Base-by-base conservation (phyloP, 805 yeast species). In the Kluyveromyces aestuarii region DNA sequence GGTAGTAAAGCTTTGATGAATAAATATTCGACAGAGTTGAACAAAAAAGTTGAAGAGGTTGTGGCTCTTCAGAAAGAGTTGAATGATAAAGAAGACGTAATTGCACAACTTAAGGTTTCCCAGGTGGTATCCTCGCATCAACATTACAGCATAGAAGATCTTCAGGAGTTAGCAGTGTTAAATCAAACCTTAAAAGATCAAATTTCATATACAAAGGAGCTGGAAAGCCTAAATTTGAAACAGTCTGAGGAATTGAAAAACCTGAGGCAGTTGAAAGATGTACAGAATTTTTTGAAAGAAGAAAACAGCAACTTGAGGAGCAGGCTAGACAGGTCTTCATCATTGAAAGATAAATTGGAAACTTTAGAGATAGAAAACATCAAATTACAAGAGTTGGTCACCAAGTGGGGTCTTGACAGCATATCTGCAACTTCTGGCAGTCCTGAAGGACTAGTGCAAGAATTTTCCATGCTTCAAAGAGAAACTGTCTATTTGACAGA, bases 201-300 rank as follows among this genome's bases (percentile, higher is more conserved):
- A 56, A 55, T 76, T 38, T 61, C 67, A 25, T 71, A 75, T 52
- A 62, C 76, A 41, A 66, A 72, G 54, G 72, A 70, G 40, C 56
- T 75, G 50, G 87, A 82, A 52, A 68, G 71, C 6, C 74, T 76
- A 52, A 76, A 78, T 51, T 66, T 80, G 46, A 67, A 72, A 8
- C 80, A 82, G 57, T 67, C 78, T 19, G 75, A 72, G 50, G 74
- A 78, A 38, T 71, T 83, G 49, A 73, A 73, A 52, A 67, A 70
- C 9, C 66, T 79, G 21, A 76, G 76, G 27, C 52, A 55, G 19
- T 16, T 52, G 2, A 55, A 47, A 17, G 64, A 63, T 9, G 55
- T 62, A 1, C 52, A 48, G 9, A 40, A 50, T 11, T 62, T 61
- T 44, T 58, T 63, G 59, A 57, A 57, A 50, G 33, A 33, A 8